Percentiles rank a stretch among this genome's conserved stretches.
Conservation (phyloP, 352 stramenopile species). For the Sclerospora graminicola region DNA sequence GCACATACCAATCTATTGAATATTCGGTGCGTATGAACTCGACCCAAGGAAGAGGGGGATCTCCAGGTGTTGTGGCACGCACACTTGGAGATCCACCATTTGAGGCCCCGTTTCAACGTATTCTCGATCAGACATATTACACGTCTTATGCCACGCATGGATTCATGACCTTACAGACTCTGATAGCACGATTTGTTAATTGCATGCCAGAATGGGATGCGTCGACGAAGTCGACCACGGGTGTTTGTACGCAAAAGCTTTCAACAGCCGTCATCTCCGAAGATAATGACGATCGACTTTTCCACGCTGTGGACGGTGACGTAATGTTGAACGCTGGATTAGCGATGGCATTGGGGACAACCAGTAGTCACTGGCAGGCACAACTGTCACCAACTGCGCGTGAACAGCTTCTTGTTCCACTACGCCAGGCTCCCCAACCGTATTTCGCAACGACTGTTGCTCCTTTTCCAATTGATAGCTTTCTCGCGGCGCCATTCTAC, state of each 20-base stretch:
- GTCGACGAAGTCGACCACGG: constrained; percentile 9
- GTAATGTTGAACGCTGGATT: too few relatives aligned
- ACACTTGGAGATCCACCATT: too few relatives aligned
- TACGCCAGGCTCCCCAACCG: constrained; percentile 50
- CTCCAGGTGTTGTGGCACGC: too few relatives aligned
- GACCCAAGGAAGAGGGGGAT: constrained; percentile 12
- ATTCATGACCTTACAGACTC: constrained; percentile 20
- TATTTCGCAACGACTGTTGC: constrained; percentile 32
- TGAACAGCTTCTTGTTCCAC: too few relatives aligned
- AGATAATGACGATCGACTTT: constrained; percentile 25
- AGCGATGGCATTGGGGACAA: too few relatives aligned
- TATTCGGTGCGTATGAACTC: constrained; percentile 44
- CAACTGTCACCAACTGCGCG: too few relatives aligned
- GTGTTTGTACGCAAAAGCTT: constrained; percentile 12
- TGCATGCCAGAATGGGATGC: constrained; percentile 19
- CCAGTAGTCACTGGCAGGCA: constrained; percentile 17
- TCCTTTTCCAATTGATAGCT: constrained; percentile 47
- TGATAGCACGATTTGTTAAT: constrained; percentile 12
- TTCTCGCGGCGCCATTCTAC: constrained; percentile 64
- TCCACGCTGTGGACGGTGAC: too few relatives aligned
- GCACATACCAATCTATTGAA: constrained; percentile 27
- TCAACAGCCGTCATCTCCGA: too few relatives aligned
- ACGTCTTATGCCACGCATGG: constrained; percentile 9
- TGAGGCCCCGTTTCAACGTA: constrained; percentile 11
- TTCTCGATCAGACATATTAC: constrained; percentile 9